phyloP scores from a whole-genome alignment of 2,329 filamentous ascomycete genomes.

The Biscogniauxia mediterranea region DNA sequence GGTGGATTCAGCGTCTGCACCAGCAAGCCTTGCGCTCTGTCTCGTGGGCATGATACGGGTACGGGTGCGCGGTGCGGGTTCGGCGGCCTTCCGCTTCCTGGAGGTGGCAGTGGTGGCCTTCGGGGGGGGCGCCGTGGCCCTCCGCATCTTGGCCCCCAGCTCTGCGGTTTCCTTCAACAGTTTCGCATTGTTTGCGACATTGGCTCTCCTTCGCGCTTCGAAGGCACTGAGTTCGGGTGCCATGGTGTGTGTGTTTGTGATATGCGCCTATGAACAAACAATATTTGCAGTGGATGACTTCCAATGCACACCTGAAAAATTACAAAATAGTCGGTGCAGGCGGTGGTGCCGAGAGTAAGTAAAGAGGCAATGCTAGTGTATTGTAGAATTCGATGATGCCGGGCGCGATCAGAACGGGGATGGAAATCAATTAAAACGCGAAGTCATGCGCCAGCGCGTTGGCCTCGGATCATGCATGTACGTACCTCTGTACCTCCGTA shows the following conservation, averaged over 20 bases:
- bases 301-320: too few relatives aligned
- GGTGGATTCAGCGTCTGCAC: conserved; percentile 47
- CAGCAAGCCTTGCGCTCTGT: conserved; percentile 58
- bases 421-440: conserved; percentile 20
- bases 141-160: conserved; percentile 67
- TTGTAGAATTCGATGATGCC: neutral
- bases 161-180: conserved; percentile 75
- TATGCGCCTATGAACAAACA: conserved; percentile 19
- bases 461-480: neutral
- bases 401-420: conserved; percentile 1
- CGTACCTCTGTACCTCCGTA: conserved; percentile 6
- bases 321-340: too few relatives aligned
- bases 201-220: conserved; percentile 79
- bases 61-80: conserved; percentile 47
- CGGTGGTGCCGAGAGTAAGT: too few relatives aligned
- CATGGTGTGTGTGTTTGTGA: conserved; percentile 37
- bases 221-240: conserved; percentile 71
- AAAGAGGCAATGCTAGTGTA: neutral
- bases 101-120: conserved; percentile 42
- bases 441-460: conserved; percentile 16
- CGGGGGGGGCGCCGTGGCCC: conserved; percentile 50
- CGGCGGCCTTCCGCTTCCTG: conserved; percentile 38
- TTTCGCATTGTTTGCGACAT: conserved; percentile 78
- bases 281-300: neutral
- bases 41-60: conserved; percentile 49